Evolutionary conservation across 179 eudicot genomes (phyloP).

Genomic region (Sideroxylon spinosum): DNA sequence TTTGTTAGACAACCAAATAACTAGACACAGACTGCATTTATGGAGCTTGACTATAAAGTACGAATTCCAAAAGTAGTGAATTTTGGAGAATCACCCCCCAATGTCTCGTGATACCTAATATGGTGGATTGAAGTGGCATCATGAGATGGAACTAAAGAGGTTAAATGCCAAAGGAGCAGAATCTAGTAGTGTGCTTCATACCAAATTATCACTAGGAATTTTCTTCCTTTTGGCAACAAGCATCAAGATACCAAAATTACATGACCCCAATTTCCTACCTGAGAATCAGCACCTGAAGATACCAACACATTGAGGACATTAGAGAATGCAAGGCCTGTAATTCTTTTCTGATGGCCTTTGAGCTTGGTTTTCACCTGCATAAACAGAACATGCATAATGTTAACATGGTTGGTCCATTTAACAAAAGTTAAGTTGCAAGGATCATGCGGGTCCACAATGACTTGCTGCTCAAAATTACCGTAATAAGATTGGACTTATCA

Average conservation of each 20-base stretch:
- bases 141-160: background rate
- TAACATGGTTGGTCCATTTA: background rate
- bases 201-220: background rate
- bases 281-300: constrained; percentile 92
- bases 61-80: background rate
- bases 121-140: background rate
- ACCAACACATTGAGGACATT: constrained; percentile 70
- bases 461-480: background rate
- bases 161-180: background rate
- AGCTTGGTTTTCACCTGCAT: constrained; percentile 72
- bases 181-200: background rate
- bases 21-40: background rate
- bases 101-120: background rate
- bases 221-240: background rate
- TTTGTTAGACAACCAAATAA: background rate
- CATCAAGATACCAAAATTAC: background rate
- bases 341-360: constrained; percentile 87
- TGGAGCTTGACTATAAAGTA: background rate
- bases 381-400: constrained; percentile 7
- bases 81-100: background rate
- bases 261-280: constrained; percentile 41
- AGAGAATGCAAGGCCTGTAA: constrained; percentile 88
- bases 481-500: background rate
- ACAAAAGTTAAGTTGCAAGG: background rate
- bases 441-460: background rate